phyloP scores from a whole-genome alignment of 306 rosid genomes.

The Lathyrus aphaca region DNA sequence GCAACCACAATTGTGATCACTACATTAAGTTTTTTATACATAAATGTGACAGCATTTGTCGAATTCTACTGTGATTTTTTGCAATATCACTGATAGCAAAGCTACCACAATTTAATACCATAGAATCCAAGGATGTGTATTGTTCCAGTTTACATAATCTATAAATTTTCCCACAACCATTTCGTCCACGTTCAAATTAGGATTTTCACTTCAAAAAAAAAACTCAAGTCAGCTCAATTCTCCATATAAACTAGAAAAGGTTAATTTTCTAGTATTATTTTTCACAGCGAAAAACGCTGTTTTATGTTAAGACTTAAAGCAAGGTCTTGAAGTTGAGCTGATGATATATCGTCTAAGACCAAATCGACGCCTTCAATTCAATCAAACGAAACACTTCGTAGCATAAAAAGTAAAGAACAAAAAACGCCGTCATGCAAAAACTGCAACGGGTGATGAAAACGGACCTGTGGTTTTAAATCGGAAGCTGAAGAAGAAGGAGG shows the following conservation, averaged over 20 bases:
- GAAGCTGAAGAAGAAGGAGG: slow-evolving; percentile 41
- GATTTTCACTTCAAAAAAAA: not conserved
- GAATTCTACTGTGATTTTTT: not conserved
- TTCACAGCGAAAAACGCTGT: not conserved
- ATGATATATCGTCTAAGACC: not conserved
- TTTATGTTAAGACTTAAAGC: not conserved
- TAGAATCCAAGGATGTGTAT: not conserved
- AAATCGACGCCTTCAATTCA: slow-evolving; percentile 1
- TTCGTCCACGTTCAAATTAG: not conserved
- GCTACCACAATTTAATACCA: not conserved
- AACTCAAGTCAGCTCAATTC: not conserved
- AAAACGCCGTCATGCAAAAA: not conserved
- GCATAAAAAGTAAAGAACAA: not conserved
- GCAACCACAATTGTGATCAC: not conserved
- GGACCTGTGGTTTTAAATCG: slow-evolving; percentile 59
- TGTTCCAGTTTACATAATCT: not conserved
- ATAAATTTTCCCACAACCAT: not conserved
- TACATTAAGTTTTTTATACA: not conserved
- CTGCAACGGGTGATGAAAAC: not conserved
- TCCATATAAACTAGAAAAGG: not conserved
- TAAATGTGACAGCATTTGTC: not conserved
- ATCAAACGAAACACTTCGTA: not conserved
- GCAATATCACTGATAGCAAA: not conserved
- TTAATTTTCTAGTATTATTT: not conserved
- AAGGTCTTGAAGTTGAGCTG: not conserved